Base-by-base conservation (phyloP, 2,329 filamentous ascomycete species). In the Diatrype stigma region DNA sequence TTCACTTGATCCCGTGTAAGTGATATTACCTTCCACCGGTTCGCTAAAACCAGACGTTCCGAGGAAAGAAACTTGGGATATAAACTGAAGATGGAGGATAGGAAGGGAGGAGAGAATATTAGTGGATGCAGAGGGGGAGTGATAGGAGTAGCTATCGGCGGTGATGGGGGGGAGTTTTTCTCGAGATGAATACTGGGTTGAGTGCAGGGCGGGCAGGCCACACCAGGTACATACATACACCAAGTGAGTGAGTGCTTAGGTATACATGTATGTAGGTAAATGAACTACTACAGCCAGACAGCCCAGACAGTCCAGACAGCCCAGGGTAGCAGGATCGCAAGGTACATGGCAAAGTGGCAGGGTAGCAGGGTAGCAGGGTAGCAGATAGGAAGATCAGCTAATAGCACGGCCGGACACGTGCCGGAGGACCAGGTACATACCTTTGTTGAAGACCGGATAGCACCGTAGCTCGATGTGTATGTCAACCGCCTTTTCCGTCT, bases 151-250 rank as follows among this genome's bases (percentile, higher is more conserved):
- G 46, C 34, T 50, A 57, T 50, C 47, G 52, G 52, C 47, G 38
- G 46, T 40, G 42, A 53, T 49, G 51, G 52, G 55, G 54, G 44
- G 14, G 32, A 38, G 52, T 51, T 54, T 55, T 55, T 57, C 54
- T 56, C 51, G 12, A 22, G 40, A 44, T 17, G 40, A 44, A 23
- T 23, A 12, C 52, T 55, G 46, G 48, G 48, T 48, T 48, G 34
- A 53, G 50, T 50, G 49, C 34, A 17, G 14, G 34, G 40, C 16
- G 40, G 40, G 22, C 22, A 28, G 16, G 22, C 14, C 22, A 44
- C n/a, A n/a, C 21, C 22, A n/a, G 22, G 14, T n/a, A 23, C n/a
- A 26, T 23, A 23, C 22, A 16, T 10, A 6, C 16, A n/a, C 16
- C 21, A 28, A 12, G 21, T 21, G 17, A 21, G 22, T n/a, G n/a